Conservation (phyloP, 306 rosid genomes). For the Chamaecrista fasciculata region DNA sequence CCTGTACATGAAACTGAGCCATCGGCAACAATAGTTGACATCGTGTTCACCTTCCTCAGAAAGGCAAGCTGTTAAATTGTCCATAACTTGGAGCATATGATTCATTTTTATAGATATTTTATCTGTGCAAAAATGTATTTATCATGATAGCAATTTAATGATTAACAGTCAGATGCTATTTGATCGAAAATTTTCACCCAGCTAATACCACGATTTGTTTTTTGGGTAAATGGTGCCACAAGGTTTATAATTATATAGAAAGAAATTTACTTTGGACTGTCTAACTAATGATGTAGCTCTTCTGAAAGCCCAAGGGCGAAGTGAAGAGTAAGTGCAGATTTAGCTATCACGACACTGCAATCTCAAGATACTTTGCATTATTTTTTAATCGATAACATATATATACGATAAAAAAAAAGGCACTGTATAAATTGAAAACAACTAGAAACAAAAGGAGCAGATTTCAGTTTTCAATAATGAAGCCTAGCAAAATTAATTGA, state of each 20-base stretch:
- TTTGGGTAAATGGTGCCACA: no score
- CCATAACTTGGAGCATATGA: background rate
- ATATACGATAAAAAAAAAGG: no score
- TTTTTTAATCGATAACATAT: no score
- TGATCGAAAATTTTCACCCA: background rate
- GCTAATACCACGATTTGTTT: conserved; percentile 6
- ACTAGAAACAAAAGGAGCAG: no score
- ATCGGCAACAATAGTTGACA: conserved; percentile 43
- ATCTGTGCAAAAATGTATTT: background rate
- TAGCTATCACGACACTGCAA: background rate
- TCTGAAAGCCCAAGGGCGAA: conserved; percentile 18
- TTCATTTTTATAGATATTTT: background rate
- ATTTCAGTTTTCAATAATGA: background rate
- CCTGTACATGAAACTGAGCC: conserved; percentile 88
- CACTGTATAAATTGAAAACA: background rate
- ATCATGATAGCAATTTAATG: background rate
- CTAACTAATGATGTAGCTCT: conserved; percentile 17
- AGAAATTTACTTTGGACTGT: background rate
- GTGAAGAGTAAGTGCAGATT: conserved; percentile 10
- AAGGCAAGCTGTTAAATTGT: conserved; percentile 29
- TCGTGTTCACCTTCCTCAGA: conserved; percentile 28
- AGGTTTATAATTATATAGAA: conserved; percentile 22
- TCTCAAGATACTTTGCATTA: background rate
- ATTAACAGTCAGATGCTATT: background rate
- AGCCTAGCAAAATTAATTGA: background rate